Evolutionary conservation across 73 alveolate species (phyloP), one percentile per base, ranked within the genome.

Genomic region (Paramecium sonneborni): DNA sequence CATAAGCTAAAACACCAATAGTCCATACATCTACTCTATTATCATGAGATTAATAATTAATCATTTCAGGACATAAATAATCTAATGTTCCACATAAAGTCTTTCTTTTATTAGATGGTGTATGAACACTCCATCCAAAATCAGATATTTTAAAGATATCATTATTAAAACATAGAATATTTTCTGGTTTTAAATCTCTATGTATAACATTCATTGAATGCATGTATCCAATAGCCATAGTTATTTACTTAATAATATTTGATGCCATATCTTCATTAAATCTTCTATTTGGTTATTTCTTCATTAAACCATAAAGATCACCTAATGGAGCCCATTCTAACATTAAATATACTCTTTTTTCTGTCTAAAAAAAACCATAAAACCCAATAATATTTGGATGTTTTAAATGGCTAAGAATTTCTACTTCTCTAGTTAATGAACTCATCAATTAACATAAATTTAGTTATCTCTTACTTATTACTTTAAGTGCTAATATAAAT

Each of bases 21-120:
- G 98, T 96, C 99, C 99, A 97, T 5, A 94, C 86, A 92, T 97
- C 99, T 14, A 97, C 97, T 62, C 94, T 89, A 44, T 94, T 94
- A 69, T 96, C 97, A 79, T 97, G 97, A 3, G 96, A 96, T 26
- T 92, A 76, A 46, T 93, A 89, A 37, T 93, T 68, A 18, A 97
- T 93, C 72, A 97, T 94, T 79, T 97, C 99, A 2, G 99, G 99
- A n/a, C 99, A 97, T 43, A 97, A 95, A 87, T 97, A 97, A 85
- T 97, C 94, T 52, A 88, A 44, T 14, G 94, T 88, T 5, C 94
- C 94, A 70, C 94, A 88, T 37, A 88, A 41, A 18, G 94, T 88
- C 15, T 43, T 62, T 67, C 94, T 88, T 32, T 23, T 88, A 21
- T 88, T 92, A 3, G 84, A 48, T 12, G 95, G 96, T 3, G 95